These are phyloP conservation scores for Symbiodinium natans DNA, from an alignment of 73 alveolate genomes.

Conservation along the genomic window DNA sequence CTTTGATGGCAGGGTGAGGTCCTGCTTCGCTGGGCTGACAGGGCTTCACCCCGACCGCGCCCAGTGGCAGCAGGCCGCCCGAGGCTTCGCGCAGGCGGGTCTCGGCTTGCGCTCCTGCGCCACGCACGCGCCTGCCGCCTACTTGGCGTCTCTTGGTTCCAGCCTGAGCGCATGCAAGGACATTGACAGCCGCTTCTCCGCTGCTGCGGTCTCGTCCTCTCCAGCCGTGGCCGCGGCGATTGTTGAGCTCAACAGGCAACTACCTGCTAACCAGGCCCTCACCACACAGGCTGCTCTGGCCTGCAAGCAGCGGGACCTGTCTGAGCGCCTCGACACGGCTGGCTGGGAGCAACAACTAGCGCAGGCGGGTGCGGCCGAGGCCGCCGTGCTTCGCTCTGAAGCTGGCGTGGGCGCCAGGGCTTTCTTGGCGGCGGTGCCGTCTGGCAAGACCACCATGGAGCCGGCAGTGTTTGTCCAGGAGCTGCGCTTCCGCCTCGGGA, in stretches of 20 bases:
- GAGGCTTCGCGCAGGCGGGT: slow-evolving; percentile 24
- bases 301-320: background rate
- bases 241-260: background rate
- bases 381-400: background rate
- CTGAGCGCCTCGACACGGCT: background rate
- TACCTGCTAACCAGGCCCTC: background rate
- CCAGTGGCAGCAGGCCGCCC: slow-evolving; percentile 22
- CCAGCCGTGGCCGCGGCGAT: background rate
- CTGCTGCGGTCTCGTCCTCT: background rate
- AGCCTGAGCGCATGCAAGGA: background rate
- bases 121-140: slow-evolving; percentile 10
- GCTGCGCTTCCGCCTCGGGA: background rate
- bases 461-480: background rate
- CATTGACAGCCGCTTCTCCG: background rate
- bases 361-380: background rate
- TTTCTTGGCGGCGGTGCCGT: background rate
- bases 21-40: slow-evolving; percentile 3
- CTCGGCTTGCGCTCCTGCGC: background rate
- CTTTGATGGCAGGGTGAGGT: slow-evolving; percentile 21
- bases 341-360: background rate
- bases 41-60: background rate
- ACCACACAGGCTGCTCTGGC: background rate
- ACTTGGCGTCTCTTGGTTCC: slow-evolving; percentile 13
- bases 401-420: background rate
- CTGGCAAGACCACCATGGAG: background rate